Evolutionary conservation across 2,329 filamentous ascomycete species (phyloP).

Genomic region (Fonsecaea pugnacius): DNA sequence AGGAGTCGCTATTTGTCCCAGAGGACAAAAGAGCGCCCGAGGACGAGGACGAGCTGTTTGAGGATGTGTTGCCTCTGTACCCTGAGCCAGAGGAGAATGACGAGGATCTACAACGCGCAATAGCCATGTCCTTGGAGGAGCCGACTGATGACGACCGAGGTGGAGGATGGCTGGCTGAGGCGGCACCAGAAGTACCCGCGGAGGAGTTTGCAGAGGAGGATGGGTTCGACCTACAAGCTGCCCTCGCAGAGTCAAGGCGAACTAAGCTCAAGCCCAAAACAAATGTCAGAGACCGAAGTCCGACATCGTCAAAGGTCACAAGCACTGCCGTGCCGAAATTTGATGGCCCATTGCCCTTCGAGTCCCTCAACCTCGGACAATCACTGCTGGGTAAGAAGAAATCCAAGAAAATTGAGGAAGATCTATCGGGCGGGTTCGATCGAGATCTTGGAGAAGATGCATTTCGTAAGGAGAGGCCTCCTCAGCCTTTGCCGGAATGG

Average conservation of each 20-base stretch:
- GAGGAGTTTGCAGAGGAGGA: slow-evolving; percentile 70
- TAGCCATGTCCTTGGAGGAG: slow-evolving; percentile 76
- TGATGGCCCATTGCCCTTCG: slow-evolving; percentile 84
- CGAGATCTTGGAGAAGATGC: slow-evolving; percentile 46
- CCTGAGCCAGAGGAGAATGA: slow-evolving; percentile 55
- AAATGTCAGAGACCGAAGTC: slow-evolving; percentile 57
- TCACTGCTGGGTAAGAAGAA: slow-evolving; percentile 59
- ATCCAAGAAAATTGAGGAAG: slow-evolving; percentile 57
- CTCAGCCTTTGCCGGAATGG: slow-evolving; percentile 52
- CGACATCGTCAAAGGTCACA: slow-evolving; percentile 1
- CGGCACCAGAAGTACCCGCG: slow-evolving; percentile 41
- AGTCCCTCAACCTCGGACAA: slow-evolving; percentile 73
- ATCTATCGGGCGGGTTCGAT: slow-evolving; percentile 69
- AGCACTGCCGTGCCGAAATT: slow-evolving; percentile 50
- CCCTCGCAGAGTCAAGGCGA: slow-evolving; percentile 72
- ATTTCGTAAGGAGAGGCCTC: slow-evolving; percentile 39
- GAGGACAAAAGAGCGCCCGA: slow-evolving; percentile 49
- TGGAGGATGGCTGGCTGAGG: slow-evolving; percentile 52
- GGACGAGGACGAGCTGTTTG: slow-evolving; percentile 63
- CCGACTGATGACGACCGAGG: slow-evolving; percentile 48
- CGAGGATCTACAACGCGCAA: slow-evolving; percentile 77
- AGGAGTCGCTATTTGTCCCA: slow-evolving; percentile 62
- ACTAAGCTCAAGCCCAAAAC: slow-evolving; percentile 53
- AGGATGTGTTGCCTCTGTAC: slow-evolving; percentile 48
- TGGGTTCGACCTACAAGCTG: slow-evolving; percentile 74